phyloP scores from a whole-genome alignment of 75 land plant genomes.

The Chamaecyparis obtusa region DNA sequence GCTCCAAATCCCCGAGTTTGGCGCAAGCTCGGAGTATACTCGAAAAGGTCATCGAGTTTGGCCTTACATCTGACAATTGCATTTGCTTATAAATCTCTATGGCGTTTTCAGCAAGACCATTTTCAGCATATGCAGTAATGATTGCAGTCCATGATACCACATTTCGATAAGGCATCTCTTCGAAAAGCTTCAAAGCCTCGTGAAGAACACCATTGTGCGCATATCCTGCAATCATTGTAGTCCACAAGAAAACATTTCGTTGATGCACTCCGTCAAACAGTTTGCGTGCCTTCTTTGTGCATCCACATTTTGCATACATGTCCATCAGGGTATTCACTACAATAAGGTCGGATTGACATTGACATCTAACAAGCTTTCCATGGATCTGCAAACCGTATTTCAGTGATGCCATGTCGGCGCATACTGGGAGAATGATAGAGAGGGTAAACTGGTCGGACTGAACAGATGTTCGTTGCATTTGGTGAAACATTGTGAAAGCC shows the following conservation, averaged over 20 bases:
- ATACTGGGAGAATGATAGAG: conserved; percentile 2
- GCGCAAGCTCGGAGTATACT: conserved; percentile 15
- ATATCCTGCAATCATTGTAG: conserved; percentile 16
- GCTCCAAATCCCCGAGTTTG: neutral
- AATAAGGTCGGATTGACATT: conserved; percentile 12
- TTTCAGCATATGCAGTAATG: conserved; percentile 18
- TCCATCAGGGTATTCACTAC: conserved; percentile 22
- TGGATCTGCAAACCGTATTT: conserved; percentile 11
- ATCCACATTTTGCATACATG: conserved; percentile 19
- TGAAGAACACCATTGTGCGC: neutral
- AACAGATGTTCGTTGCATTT: neutral
- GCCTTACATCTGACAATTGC: conserved; percentile 7
- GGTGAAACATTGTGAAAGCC: neutral
- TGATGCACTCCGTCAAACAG: conserved; percentile 6
- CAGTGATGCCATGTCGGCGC: neutral
- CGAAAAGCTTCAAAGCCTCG: conserved; percentile 9
- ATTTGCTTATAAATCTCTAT: conserved; percentile 32
- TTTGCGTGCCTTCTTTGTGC: neutral
- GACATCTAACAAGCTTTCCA: conserved; percentile 10
- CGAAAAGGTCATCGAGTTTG: conserved; percentile 10
- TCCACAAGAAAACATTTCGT: conserved; percentile 11
- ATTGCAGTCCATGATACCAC: conserved; percentile 1
- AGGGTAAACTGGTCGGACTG: neutral
- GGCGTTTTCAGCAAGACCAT: conserved; percentile 21
- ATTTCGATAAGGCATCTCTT: conserved; percentile 11